Percentiles rank a stretch among this genome's conserved stretches.
phyloP scores from a whole-genome alignment of 208 protist genomes.

The Herpetomonas muscarum region DNA sequence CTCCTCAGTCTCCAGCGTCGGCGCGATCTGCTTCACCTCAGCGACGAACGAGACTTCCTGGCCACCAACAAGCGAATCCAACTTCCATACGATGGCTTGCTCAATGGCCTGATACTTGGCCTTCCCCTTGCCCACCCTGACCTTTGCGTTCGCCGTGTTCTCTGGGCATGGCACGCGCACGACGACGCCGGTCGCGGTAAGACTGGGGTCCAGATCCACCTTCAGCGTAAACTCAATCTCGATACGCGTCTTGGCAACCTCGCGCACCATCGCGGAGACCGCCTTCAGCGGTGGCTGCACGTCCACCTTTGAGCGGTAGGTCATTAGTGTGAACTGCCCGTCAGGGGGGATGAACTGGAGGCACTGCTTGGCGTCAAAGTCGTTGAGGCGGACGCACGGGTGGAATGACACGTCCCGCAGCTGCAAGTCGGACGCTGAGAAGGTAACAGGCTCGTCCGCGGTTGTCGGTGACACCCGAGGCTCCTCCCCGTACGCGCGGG shows the following conservation, averaged over 20 bases:
- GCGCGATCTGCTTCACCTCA: conserved; percentile 89
- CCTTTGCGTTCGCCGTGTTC: conserved; percentile 88
- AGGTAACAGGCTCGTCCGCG: background rate
- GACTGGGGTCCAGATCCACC: conserved; percentile 35
- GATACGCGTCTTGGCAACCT: conserved; percentile 91
- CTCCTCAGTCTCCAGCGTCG: conserved; percentile 55
- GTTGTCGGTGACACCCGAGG: background rate
- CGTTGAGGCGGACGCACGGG: conserved; percentile 95
- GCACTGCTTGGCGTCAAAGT: conserved; percentile 78
- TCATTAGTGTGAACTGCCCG: conserved; percentile 98
- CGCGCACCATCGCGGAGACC: conserved; percentile 81
- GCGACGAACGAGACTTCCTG: conserved; percentile 82
- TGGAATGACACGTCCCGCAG: conserved; percentile 97
- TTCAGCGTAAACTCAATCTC: conserved; percentile 82
- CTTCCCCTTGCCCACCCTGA: conserved; percentile 79
- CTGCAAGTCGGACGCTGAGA: conserved; percentile 18
- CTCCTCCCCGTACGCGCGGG: conserved; percentile 63
- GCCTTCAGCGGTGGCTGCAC: conserved; percentile 95
- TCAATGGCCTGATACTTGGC: conserved; percentile 89
- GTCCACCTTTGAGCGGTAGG: conserved; percentile 92
- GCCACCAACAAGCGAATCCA: conserved; percentile 73
- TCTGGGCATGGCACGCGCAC: conserved; percentile 90
- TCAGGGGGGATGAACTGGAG: conserved; percentile 94
- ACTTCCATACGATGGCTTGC: conserved; percentile 91
- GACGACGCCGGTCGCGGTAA: conserved; percentile 45